A percentile compares a stretch with the other conserved stretches of the same genome.
Evolutionary conservation across 2,329 filamentous ascomycete genomes (phyloP).

Genomic region (Hypomyces perniciosus): DNA sequence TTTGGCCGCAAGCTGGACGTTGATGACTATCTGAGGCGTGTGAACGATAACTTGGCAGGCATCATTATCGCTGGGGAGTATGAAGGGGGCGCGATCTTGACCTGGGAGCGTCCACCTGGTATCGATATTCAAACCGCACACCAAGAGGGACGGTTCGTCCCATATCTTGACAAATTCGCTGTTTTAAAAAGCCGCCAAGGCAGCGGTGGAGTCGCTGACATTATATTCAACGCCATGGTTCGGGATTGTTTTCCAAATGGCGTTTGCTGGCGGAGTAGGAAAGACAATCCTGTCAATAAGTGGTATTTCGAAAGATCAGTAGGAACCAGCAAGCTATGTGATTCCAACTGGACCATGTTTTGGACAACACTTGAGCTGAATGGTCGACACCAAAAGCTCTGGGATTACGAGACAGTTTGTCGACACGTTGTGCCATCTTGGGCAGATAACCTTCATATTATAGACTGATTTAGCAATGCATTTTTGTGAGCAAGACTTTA

Average conservation of each 20-base stretch:
- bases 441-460: conserved; percentile 51
- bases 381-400: conserved; percentile 48
- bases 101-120: conserved; percentile 76
- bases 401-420: conserved; percentile 72
- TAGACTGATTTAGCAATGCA: conserved; percentile 39
- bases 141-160: conserved; percentile 62
- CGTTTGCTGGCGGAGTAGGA: conserved; percentile 86
- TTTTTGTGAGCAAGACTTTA: no score
- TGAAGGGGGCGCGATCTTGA: conserved; percentile 89
- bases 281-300: conserved; percentile 93
- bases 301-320: conserved; percentile 95
- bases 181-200: conserved; percentile 85
- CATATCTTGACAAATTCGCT: conserved; percentile 96
- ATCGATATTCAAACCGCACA: conserved; percentile 49
- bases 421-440: conserved; percentile 57
- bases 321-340: conserved; percentile 74
- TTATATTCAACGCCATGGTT: conserved; percentile 95
- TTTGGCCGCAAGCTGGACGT: conserved; percentile 83
- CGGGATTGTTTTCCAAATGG: conserved; percentile 80
- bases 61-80: conserved; percentile 95
- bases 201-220: conserved; percentile 85
- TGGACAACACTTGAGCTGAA: conserved; percentile 76
- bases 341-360: conserved; percentile 96
- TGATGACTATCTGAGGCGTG: conserved; percentile 72
- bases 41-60: conserved; percentile 75